Evolutionary conservation across 805 yeast species (phyloP), one percentile per base, ranked within the genome.

Genomic region (Ogataea sp.): DNA sequence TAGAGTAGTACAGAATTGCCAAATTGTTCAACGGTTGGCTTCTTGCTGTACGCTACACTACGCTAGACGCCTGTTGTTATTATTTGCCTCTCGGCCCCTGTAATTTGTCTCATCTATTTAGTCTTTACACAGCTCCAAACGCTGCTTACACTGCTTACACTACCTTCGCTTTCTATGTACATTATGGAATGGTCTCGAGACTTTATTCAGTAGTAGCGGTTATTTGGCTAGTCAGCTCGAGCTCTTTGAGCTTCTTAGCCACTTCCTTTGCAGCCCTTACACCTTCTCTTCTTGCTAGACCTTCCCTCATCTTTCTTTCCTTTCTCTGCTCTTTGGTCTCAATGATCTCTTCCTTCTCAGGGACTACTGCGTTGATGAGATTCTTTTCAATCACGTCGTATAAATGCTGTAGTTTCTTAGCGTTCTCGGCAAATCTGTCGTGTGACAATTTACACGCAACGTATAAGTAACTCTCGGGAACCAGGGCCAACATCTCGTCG

Each of bases 391-490:
- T 66, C 5, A 70, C 67, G 1, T 55, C 40, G 36, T 66, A 62
- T 17, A 84, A 53, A 38, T 65, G 70, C 6, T 67, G 61, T 50
- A 83, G 64, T 43, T 83, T 80, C 40, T 61, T 64, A 36, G 61
- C 63, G 57, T 86, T 86, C 52, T 85, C 93, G 8, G 53, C 57
- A 51, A 83, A 87, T 47, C 89, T 67, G 37, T 75, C 83, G 9
- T 63, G 49, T 0, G 89, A 74, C 36, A 84, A 55, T 26, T 61
- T 59, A 18, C 82, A 76, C 6, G 80, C 55, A 30, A 75, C 50
- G 10, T 62, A 42, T 20, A 85, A 55, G 48, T 83, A 83, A 5
- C 65, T 59, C 20, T 64, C 62, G 20, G 63, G 51, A 0, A 84
- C 93, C 36, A 80, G 56, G 13, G 70, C 48, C 1, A 39, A 5